These are phyloP conservation scores for Microcyclospora pomicola DNA, from an alignment of 2,329 filamentous ascomycete species.

Conservation along the genomic window DNA sequence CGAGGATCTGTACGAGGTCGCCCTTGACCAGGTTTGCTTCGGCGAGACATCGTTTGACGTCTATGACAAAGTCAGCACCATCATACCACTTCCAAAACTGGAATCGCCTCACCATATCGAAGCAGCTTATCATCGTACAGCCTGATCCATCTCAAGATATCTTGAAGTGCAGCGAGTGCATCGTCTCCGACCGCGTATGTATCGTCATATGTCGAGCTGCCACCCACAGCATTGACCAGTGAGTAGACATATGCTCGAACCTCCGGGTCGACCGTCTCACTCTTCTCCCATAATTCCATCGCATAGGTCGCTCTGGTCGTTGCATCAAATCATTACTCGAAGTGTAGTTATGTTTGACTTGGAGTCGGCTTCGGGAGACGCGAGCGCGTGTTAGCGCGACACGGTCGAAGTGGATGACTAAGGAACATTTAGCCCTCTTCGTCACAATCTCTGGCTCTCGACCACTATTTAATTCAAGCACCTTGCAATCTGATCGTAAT, in stretches of 20 bases:
- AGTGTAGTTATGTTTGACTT: too few species aligned
- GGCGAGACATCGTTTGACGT: slow-evolving; percentile 82
- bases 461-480: too few species aligned
- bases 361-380: too few species aligned
- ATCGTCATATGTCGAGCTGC: slow-evolving; percentile 19
- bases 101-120: not conserved
- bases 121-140: slow-evolving; percentile 29
- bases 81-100: not conserved
- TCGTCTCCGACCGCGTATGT: slow-evolving; percentile 84
- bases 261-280: slow-evolving; percentile 60
- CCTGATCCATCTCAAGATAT: slow-evolving; percentile 89
- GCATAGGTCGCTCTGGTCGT: not conserved
- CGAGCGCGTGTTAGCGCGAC: too few species aligned
- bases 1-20: slow-evolving; percentile 79
- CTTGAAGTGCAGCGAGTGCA: slow-evolving; percentile 77
- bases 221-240: slow-evolving; percentile 69
- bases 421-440: too few species aligned
- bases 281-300: slow-evolving; percentile 20
- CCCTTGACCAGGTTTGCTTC: slow-evolving; percentile 86
- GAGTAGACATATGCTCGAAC: slow-evolving; percentile 88
- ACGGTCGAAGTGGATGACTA: too few species aligned
- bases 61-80: slow-evolving; percentile 31
- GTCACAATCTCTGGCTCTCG: too few species aligned
- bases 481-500: too few species aligned
- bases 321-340: not conserved